Evolutionary conservation across 805 yeast species (phyloP), one percentile per base, ranked within the genome.

Genomic region (Sugiyamaella chiloensis): DNA sequence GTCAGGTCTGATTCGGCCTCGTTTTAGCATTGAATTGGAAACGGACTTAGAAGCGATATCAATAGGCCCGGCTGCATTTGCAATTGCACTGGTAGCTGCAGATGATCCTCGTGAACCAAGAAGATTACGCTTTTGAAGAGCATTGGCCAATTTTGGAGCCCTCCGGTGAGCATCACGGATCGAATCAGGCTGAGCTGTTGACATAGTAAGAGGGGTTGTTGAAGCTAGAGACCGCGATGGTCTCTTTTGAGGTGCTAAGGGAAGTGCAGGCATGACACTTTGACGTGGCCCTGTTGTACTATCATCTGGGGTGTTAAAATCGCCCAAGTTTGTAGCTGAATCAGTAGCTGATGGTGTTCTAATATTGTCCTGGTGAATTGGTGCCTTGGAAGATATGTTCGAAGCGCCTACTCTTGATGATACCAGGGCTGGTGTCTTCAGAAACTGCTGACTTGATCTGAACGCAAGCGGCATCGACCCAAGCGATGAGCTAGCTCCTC

Each of bases 211-310:
- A 19, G 19, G 19, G 3, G 37, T 19, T 4, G 36, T 31, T 8
- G 37, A 16, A 4, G 37, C 19, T n/a, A 40, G 19, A 8, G 42
- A 48, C 7, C 59, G 42, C 5, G 55, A 40, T 3, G 57, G 37
- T 20, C 59, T 49, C 42, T 55, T 55, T 40, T 55, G 59, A 5
- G 59, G 59, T 4, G 59, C 59, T 20, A 55, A 45, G 17, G 58
- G 52, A 14, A 52, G 26, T 14, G 50, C 47, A 24, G 37, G 21
- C 21, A 20, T n/a, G 23, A 31, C 20, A 21, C 32, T 4, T 11
- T 40, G 27, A 5, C 31, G 2, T n/a, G 27, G 42, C n/a, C n/a
- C n/a, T n/a, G n/a, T n/a, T 26, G 19, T 31, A 26, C 20, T n/a
- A n/a, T 40, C 37, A 21, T 34, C 37, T 14, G 37, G 37, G 7